These are phyloP conservation scores for Colletotrichum sp. DNA, from an alignment of 2,329 filamentous ascomycete species.

Conservation along the genomic window DNA sequence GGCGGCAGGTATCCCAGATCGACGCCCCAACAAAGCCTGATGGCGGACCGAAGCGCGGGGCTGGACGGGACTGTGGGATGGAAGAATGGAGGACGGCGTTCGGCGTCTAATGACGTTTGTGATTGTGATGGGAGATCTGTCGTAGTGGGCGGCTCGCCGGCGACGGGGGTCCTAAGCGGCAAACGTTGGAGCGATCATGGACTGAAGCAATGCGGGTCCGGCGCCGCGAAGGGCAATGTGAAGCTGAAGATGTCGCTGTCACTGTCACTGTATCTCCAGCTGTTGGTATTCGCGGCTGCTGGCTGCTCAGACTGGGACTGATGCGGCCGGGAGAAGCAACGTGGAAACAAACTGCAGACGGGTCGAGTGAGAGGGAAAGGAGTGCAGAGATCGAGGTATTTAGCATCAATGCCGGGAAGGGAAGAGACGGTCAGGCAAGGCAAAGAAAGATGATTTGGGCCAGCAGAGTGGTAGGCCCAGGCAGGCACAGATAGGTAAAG, in stretches of 20 bases:
- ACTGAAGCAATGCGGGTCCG: not conserved
- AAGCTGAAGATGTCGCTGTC: not conserved
- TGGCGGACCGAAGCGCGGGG: not conserved
- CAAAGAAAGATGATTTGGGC: not conserved
- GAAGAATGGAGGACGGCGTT: not conserved
- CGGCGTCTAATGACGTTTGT: slow-evolving; percentile 10
- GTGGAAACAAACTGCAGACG: not conserved
- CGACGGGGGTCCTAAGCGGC: not conserved
- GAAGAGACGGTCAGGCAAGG: not conserved
- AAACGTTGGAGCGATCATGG: not conserved
- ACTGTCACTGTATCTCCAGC: not conserved
- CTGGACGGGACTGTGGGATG: not conserved
- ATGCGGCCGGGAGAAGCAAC: not conserved
- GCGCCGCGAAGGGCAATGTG: not conserved
- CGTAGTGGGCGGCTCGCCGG: slow-evolving; percentile 8
- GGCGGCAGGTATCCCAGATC: not conserved
- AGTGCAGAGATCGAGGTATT: not conserved
- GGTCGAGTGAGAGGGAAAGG: not conserved
- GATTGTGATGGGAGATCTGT: slow-evolving; percentile 1
- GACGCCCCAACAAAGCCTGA: not conserved
- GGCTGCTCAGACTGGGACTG: not conserved
- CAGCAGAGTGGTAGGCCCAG: not conserved
- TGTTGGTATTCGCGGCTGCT: not conserved
- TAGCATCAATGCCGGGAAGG: not conserved
- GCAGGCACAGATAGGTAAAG: not conserved